Base-by-base conservation (phyloP, 2,329 filamentous ascomycete genomes). In the Fusarium sp. region DNA sequence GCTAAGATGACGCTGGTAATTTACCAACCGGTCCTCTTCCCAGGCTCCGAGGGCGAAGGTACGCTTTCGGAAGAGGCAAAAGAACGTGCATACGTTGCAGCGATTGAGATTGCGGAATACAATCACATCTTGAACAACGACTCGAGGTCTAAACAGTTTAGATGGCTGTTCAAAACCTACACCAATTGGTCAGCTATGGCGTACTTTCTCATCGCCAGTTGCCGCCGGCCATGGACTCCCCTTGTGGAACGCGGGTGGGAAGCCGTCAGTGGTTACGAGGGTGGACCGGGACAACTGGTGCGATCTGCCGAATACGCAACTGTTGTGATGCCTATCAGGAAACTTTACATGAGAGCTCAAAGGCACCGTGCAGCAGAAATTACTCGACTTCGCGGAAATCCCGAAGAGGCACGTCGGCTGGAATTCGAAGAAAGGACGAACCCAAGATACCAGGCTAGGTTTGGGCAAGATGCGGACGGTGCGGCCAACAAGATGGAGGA, bases 1-100 rank as follows among this genome's bases (percentile, higher is more conserved):
- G 91, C 91, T 53, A 95, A 95, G 81, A 90, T 95, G 85, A 93
- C 91, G 83, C 86, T 96, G 39, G 87, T 95, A 67, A 87, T 94
- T 6, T 93, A 95, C 76, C 91, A 95, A 74, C 92, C 93, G 1
- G 87, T 92, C 76, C 89, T 92, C 36, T 88, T 90, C 57, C 86
- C 87, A 38, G 87, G 90, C 31, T 85, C 86, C 15, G 86, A 85
- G n/a, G 81, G 85, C 12, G 86, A 85, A n/a, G 81, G 85, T 14
- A 86, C 85, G 31, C 83, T 92, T 13, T 87, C 89, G 0, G 86
- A 88, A 55, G 90, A 91, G 53, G 89, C 89, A 14, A 89, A 90
- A 63, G 89, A 94, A 69, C 90, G 90, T 64, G 85, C 95, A 3
- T 93, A 94, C 78, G 83, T 91, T 30, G 92, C 91, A 0, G 91